Evolutionary conservation across 2,329 filamentous ascomycete species (phyloP).

Genomic region (Graphiopsis chlorocephala): DNA sequence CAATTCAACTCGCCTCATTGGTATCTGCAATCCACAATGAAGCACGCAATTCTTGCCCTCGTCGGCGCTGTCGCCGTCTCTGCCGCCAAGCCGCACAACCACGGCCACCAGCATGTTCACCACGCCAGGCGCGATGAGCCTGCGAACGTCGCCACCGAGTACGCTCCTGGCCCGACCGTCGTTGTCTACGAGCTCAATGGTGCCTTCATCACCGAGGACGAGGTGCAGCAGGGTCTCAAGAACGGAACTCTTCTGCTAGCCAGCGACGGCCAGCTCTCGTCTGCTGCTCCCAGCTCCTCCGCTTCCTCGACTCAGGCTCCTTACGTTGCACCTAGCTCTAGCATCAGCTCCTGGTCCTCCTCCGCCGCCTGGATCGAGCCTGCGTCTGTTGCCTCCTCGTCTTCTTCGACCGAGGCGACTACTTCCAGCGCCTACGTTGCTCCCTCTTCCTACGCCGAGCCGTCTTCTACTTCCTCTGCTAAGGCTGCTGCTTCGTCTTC

Average conservation of each 20-base stretch:
- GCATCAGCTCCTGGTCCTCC: background rate
- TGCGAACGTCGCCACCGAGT: conserved; percentile 48
- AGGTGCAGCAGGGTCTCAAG: conserved; percentile 69
- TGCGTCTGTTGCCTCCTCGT: conserved; percentile 16
- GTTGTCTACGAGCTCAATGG: conserved; percentile 72
- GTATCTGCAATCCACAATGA: conserved; percentile 12
- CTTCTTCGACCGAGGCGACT: conserved; percentile 23
- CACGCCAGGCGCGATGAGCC: conserved; percentile 55
- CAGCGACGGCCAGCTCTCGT: conserved; percentile 44
- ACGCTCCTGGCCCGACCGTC: conserved; percentile 60
- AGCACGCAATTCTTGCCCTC: conserved; percentile 39
- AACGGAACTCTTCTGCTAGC: conserved; percentile 66
- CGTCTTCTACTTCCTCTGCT: conserved; percentile 32
- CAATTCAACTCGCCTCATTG: background rate
- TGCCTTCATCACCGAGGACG: conserved; percentile 56
- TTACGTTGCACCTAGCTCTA: conserved; percentile 9
- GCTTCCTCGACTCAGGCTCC: conserved; percentile 34
- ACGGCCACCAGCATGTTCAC: conserved; percentile 57
- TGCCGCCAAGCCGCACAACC: conserved; percentile 56
- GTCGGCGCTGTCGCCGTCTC: conserved; percentile 42
- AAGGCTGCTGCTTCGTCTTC: conserved; percentile 17
- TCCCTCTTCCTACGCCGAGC: conserved; percentile 18
- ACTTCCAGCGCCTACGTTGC: conserved; percentile 30
- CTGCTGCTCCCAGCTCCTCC: conserved; percentile 37
- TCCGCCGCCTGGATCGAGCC: conserved; percentile 25